Percentiles rank a stretch among this genome's conserved stretches.
These are phyloP conservation scores for Erythrobasidium hasegawianum DNA, from an alignment of 1,284 basidiomycete genomes.

Conservation along the genomic window DNA sequence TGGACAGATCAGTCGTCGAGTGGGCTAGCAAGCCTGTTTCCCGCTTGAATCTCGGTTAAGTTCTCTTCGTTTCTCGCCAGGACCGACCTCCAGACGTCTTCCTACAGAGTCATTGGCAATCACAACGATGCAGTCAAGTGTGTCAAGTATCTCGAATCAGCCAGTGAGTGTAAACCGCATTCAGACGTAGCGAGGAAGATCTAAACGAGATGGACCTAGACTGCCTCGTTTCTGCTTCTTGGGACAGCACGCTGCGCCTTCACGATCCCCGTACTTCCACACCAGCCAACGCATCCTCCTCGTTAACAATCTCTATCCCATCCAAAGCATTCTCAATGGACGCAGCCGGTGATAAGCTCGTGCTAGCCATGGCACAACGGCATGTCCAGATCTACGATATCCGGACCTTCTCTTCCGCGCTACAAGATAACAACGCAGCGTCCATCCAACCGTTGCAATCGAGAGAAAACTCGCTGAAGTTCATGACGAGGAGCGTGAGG, in stretches of 20 bases:
- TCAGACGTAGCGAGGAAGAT: no score
- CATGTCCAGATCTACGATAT: conserved; percentile 83
- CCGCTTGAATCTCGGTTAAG: not conserved
- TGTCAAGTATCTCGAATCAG: conserved; percentile 51
- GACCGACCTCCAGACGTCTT: conserved; percentile 52
- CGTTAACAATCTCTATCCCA: conserved; percentile 63
- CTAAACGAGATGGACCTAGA: no score
- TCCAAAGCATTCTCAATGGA: conserved; percentile 82
- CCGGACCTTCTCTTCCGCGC: conserved; percentile 57
- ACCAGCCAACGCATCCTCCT: conserved; percentile 56
- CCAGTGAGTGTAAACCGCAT: conserved; percentile 45
- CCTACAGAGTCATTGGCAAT: conserved; percentile 51
- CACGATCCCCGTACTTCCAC: conserved; percentile 69
- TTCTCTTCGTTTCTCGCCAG: conserved; percentile 40
- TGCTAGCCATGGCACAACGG: conserved; percentile 84
- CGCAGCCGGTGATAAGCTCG: conserved; percentile 66
- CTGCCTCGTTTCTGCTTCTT: conserved; percentile 74
- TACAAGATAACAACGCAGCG: conserved; percentile 16
- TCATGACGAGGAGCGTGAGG: conserved; percentile 82
- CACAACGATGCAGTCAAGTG: conserved; percentile 52
- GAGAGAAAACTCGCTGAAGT: conserved; percentile 90
- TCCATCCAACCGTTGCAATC: conserved; percentile 60
- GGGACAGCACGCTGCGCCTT: conserved; percentile 82
- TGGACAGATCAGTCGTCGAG: conserved; percentile 70
- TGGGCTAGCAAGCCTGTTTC: conserved; percentile 49